Base-by-base conservation (phyloP, 257 asterid genomes). In the Handroanthus guayacan region DNA sequence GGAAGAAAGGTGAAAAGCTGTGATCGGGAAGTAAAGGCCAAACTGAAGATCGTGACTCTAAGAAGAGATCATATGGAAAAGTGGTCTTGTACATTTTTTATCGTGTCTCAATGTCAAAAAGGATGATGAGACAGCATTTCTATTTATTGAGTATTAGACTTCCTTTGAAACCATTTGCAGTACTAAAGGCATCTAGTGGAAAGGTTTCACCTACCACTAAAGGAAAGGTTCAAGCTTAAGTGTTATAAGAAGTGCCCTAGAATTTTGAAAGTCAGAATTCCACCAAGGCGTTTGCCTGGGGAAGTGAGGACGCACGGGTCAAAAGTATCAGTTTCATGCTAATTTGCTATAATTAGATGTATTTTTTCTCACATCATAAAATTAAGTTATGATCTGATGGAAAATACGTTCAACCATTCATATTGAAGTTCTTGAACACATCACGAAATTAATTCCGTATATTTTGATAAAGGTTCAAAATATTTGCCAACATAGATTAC, bases 231-330 rank as follows among this genome's bases (percentile, higher is more conserved):
- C 16, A 6, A 47, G 36, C 62, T 20, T 58, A 80, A 69, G 57
- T 56, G 38, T 69, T 65, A 51, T 16, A 14, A 43, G 9, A 43
- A 74, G 25, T 5, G 7, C 11, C 18, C 18, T 20, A 50, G 72
- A 31, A 54, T 16, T 38, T 57, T 34, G 71, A 48, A 47, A 74
- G 20, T 34, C 18, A 67, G 69, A 68, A 14, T 62, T 41, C 62
- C 34, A 76, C 55, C 20, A 52, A 76, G 25, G 8, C 16, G 11
- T 65, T 56, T 56, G 75, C 67, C 74, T 45, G 52, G 55, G 36
- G 48, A 48, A 31, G 31, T 37, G 78, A 45, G 18, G 71, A 67
- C 16, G n/a, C 37, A 55, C 20, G 9, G 8, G 34, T 25, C 50
- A 71, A 10, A 61, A 39, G 39, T 38, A 62, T 44, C 25, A 4